Base-by-base conservation (phyloP, 768 basidiomycete species). In the Fibroporia radiculosa region DNA sequence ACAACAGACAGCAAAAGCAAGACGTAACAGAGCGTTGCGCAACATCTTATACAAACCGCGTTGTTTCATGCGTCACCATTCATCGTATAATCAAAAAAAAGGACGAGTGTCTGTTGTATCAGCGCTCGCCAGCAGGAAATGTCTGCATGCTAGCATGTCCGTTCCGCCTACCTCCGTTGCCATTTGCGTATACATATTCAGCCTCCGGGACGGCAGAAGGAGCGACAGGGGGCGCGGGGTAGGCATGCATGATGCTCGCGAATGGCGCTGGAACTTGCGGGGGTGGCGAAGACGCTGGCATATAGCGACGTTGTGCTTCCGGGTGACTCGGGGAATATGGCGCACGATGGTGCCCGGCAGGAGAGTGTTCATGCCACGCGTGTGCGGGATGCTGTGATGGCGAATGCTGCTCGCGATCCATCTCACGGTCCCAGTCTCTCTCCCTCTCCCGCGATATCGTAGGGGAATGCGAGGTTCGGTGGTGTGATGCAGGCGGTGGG, bases 231-330 rank as follows among this genome's bases (percentile, higher is more conserved):
- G 61, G 59, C 1, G 65, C 58, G 7, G 78, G 71, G 58, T 81
- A 82, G n/a, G 80, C 80, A 52, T 80, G 76, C 80, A 84, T 78
- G 50, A 84, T 81, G 48, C 73, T 78, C 26, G 79, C 83, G 57
- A 83, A 75, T 42, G 79, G 73, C 22, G 78, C 65, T 2, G 77
- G 72, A 7, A 74, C 64, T 0, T 66, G 52, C 18, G 59, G 61
- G 19, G 63, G 53, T 25, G 57, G 44, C 24, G 60, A 29, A 22
- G 60, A 45, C 39, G 54, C 46, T 1, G 45, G 22, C 20, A 36
- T 14, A 31, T 57, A 47, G 25, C 23, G 29, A 22, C 37, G 23
- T 11, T 35, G 20, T 28, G 31, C 40, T 36, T 18, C 34, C 12
- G 45, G 40, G 8, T 49, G 31, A 14, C 44, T 43, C 19, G 55